These are phyloP conservation scores for Penicillium canescens DNA, from an alignment of 495 filamentous ascomycete genomes.

Conservation along the genomic window DNA sequence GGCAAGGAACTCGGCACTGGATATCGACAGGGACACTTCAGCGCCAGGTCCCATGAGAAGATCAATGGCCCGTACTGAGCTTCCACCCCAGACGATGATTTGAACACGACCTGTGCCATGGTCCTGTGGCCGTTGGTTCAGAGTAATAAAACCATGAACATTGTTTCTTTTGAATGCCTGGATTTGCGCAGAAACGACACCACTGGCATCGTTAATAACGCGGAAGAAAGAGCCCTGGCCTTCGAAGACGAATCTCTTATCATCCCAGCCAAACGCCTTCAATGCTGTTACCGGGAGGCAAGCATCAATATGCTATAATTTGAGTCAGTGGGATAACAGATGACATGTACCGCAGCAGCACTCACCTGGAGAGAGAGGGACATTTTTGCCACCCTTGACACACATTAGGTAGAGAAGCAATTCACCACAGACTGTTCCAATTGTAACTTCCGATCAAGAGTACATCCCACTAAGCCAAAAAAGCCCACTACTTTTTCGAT, in stretches of 20 bases:
- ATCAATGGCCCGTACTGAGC: conserved; percentile 63
- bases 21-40: conserved; percentile 11
- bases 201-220: conserved; percentile 37
- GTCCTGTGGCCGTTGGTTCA: conserved; percentile 16
- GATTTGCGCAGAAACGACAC: conserved; percentile 29
- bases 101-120: conserved; percentile 31
- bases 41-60: conserved; percentile 4
- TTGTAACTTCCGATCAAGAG: background rate
- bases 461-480: conserved; percentile 15
- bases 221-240: conserved; percentile 44
- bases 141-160: conserved; percentile 41
- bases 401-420: conserved; percentile 17
- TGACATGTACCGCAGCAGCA: conserved; percentile 5
- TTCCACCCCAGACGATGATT: conserved; percentile 75
- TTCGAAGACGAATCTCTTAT: conserved; percentile 31
- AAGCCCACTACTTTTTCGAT: conserved; percentile 12
- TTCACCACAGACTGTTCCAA: conserved; percentile 6
- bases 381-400: conserved; percentile 25
- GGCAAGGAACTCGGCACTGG: conserved; percentile 42
- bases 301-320: conserved; percentile 43
- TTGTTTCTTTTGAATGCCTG: conserved; percentile 42
- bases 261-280: conserved; percentile 29
- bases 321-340: conserved; percentile 15
- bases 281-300: conserved; percentile 48
- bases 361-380: conserved; percentile 39